Conservation (phyloP, 2,329 filamentous ascomycete species). For the Ascomycota sp. region DNA sequence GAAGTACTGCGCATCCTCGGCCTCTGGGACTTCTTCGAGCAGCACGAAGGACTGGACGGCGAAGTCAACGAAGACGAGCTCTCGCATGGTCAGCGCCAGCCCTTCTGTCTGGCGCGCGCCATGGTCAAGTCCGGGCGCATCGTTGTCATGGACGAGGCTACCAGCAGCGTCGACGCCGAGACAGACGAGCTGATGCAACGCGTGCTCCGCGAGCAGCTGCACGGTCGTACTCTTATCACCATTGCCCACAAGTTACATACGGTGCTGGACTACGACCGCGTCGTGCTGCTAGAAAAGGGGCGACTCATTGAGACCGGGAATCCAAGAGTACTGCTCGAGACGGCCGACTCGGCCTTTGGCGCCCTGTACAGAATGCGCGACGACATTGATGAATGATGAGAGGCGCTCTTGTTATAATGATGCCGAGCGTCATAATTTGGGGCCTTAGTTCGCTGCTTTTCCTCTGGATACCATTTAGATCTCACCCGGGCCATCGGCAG, state of each 20-base stretch:
- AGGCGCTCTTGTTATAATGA: too few species aligned
- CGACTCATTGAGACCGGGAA: conserved; percentile 25
- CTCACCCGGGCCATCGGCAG: too few species aligned
- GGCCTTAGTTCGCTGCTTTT: too few species aligned
- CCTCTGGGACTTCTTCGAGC: conserved; percentile 18
- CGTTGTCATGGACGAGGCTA: conserved; percentile 17
- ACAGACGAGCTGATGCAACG: conserved; percentile 13
- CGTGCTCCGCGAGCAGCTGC: conserved; percentile 11
- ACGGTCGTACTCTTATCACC: conserved; percentile 26
- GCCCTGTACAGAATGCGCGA: conserved; percentile 2
- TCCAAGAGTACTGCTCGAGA: conserved; percentile 2
- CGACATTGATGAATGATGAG: too few species aligned
- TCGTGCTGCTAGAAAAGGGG: conserved; percentile 48
- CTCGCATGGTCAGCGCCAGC: conserved; percentile 22
- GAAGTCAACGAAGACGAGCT: conserved; percentile 10
- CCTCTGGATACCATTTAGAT: too few species aligned
- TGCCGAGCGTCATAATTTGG: too few species aligned
- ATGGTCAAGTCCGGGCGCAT: conserved; percentile 13
- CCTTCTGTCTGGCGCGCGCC: conserved; percentile 18
- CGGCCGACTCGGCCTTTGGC: conserved; percentile 2
- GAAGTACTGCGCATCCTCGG: conserved; percentile 20
- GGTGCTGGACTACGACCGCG: conserved; percentile 26
- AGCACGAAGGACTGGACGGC: conserved; percentile 15
- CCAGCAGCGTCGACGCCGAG: conserved; percentile 13
- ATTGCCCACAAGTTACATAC: conserved; percentile 21